Evolutionary conservation across 2,329 filamentous ascomycete species (phyloP).

Genomic region (Geosmithia putterillii): DNA sequence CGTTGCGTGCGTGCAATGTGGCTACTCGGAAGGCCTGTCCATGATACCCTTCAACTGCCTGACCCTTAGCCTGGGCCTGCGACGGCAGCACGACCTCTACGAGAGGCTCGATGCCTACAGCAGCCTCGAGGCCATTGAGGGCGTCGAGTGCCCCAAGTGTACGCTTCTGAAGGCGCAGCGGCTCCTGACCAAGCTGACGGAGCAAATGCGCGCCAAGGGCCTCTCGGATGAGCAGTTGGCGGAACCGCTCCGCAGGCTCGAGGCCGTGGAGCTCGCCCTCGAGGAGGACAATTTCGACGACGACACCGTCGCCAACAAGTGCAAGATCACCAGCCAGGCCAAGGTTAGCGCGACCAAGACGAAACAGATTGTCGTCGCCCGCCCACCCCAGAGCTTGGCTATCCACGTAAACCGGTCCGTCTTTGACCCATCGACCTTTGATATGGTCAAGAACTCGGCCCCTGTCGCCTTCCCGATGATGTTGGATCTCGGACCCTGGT

Average conservation of each 20-base stretch:
- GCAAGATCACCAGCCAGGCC: constrained; percentile 53
- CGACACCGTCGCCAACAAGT: constrained; percentile 48
- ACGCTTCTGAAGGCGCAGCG: constrained; percentile 53
- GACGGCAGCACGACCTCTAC: constrained; percentile 54
- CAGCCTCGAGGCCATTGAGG: constrained; percentile 71
- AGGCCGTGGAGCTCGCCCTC: constrained; percentile 56
- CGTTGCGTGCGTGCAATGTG: constrained; percentile 76
- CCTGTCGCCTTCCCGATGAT: constrained; percentile 62
- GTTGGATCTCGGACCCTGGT: constrained; percentile 77
- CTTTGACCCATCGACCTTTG: constrained; percentile 73
- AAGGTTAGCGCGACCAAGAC: constrained; percentile 74
- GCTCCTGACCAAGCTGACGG: constrained; percentile 33
- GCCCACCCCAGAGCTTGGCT: constrained; percentile 67
- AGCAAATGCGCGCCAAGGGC: constrained; percentile 20
- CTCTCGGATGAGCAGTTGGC: constrained; percentile 36
- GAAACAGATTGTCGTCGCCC: constrained; percentile 74
- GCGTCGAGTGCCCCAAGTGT: constrained; percentile 85
- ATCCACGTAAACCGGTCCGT: constrained; percentile 87
- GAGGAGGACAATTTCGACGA: constrained; percentile 73
- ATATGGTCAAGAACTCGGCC: constrained; percentile 73
- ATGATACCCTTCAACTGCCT: constrained; percentile 91
- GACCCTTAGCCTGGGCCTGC: constrained; percentile 66
- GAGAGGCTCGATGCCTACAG: constrained; percentile 79
- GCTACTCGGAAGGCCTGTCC: constrained; percentile 75
- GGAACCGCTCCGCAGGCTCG: constrained; percentile 42